Percentiles rank a stretch among this genome's conserved stretches.
Evolutionary conservation across 306 rosid species (phyloP).

Genomic region (Malus asiatica): DNA sequence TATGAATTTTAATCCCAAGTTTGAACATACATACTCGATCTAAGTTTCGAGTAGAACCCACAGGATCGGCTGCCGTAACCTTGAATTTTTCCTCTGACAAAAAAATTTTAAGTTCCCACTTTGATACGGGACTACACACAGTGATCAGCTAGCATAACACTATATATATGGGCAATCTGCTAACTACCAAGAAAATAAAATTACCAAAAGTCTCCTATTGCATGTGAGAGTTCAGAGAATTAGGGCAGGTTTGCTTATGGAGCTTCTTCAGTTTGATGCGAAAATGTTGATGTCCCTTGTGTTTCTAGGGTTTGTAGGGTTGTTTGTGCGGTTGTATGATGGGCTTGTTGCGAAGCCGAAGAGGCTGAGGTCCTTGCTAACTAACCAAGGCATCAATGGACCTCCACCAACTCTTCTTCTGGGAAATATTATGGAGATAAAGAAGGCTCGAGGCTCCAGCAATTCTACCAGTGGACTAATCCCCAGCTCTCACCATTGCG

Average conservation of each 20-base stretch:
- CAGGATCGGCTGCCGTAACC: too few species aligned
- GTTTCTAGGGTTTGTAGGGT: neutral
- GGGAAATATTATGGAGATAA: slow-evolving; percentile 35
- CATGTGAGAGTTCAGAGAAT: too few species aligned
- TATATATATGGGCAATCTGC: neutral
- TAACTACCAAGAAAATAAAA: too few species aligned
- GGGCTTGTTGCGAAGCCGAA: slow-evolving; percentile 23
- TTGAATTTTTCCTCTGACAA: too few species aligned
- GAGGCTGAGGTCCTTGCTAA: slow-evolving; percentile 23
- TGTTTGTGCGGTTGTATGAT: slow-evolving; percentile 11
- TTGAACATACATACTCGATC: too few species aligned
- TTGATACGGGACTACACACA: neutral
- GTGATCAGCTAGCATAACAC: too few species aligned
- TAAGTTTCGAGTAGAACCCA: too few species aligned
- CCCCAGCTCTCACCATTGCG: neutral
- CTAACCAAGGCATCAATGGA: slow-evolving; percentile 43
- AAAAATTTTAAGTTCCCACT: neutral
- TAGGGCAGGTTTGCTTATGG: neutral
- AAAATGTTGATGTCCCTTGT: neutral
- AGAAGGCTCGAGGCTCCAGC: slow-evolving; percentile 2
- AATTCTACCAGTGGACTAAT: neutral
- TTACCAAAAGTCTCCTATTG: too few species aligned
- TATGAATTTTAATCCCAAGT: too few species aligned
- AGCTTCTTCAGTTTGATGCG: neutral
- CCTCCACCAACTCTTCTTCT: slow-evolving; percentile 33